Base-by-base conservation (phyloP, 345 rosid species). In the Angophora floribunda region DNA sequence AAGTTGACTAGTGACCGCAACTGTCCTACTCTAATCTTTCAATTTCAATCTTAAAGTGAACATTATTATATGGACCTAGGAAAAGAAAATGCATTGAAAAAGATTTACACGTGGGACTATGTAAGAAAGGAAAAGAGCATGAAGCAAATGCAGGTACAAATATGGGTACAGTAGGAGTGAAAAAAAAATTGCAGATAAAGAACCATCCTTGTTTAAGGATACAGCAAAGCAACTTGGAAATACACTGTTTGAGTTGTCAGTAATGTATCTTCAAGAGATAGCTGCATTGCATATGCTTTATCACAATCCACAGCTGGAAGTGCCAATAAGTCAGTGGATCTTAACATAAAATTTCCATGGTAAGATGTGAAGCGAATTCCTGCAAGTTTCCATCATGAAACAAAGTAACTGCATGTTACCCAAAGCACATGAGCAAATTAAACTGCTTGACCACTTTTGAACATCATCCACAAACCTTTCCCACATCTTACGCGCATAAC, bases 281-380 rank as follows among this genome's bases (percentile, higher is more conserved):
- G 92, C 92, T 97, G 98, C 99, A 96, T 95, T 49, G 97, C 99
- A 92, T 95, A 98, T 90, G 99, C 99, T 93, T 98, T 98, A 91
- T 98, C 99, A 91, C 99, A 98, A 91, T 98, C 99, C 85, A 97
- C 98, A 65, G 98, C 99, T 41, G 99, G 99, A 94, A 98, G 99
- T 16, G 99, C 99, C 89, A 98, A 86, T 86, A 98, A 89, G 91
- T 98, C 99, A 17, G 99, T 96, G 90, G 99, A 98, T 88, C 99
- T 95, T 88, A 98, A 91, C 99, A 98, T 98, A 91, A 98, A 97
- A 92, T 98, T 97, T 87, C 99, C 99, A 91, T 98, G 99, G 92
- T 97, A 98, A 88, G 98, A 90, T 51, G 98, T 93, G 91, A 97
- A 98, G 65, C 99, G 97, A 91, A 98, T 92, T 88, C 99, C 99